Evolutionary conservation across 805 yeast genomes (phyloP).

Genomic region (Zygoascus bituminiphila): DNA sequence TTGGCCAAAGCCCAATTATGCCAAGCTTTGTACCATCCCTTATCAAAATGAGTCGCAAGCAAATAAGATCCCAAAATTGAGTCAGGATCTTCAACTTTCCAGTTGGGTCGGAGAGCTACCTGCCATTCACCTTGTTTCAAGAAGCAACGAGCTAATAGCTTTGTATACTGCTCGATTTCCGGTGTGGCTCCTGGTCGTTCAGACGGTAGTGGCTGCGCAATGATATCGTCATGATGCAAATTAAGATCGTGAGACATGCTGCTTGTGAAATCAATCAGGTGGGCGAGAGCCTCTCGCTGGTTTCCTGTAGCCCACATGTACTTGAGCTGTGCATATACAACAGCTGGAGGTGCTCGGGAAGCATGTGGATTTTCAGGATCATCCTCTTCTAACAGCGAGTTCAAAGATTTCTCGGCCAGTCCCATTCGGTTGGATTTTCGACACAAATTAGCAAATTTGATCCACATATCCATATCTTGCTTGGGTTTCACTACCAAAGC

Average conservation of each 20-base stretch:
- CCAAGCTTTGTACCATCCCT: constrained; percentile 97
- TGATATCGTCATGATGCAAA: constrained; percentile 65
- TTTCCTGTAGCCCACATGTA: constrained; percentile 96
- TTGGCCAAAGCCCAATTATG: constrained; percentile 99
- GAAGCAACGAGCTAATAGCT: constrained; percentile 84
- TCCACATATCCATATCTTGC: constrained; percentile 97
- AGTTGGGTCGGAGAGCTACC: constrained; percentile 64
- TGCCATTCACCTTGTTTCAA: constrained; percentile 99
- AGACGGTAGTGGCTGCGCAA: constrained; percentile 76
- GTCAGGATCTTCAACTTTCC: constrained; percentile 64
- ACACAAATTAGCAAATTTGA: constrained; percentile 92
- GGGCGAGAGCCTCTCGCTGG: constrained; percentile 75
- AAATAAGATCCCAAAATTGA: constrained; percentile 86
- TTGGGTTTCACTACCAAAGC: constrained; percentile 90
- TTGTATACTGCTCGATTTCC: constrained; percentile 76
- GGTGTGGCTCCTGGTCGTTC: constrained; percentile 59
- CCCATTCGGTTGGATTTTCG: constrained; percentile 89
- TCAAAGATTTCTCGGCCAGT: constrained; percentile 85
- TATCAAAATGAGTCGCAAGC: constrained; percentile 90
- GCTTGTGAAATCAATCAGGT: constrained; percentile 82
- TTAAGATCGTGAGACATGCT: constrained; percentile 85
- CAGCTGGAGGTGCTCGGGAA: constrained; percentile 90
- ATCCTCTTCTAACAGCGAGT: constrained; percentile 67
- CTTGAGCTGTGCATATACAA: constrained; percentile 93
- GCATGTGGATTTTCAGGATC: constrained; percentile 37